A percentile compares a stretch with the other conserved stretches of the same genome.
Evolutionary conservation across 306 rosid species (phyloP).

Genomic region (Sesbania bispinosa): DNA sequence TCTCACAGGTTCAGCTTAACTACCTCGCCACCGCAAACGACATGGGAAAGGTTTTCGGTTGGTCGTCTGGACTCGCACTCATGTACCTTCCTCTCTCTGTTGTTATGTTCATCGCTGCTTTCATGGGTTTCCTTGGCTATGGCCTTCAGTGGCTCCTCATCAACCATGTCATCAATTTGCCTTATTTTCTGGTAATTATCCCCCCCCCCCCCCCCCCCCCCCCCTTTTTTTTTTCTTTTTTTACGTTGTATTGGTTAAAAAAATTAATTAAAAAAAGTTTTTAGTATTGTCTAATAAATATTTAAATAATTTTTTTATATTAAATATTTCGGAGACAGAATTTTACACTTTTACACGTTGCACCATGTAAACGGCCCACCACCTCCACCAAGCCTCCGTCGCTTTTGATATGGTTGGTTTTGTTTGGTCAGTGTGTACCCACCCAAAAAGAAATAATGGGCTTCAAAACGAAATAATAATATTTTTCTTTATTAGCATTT

Average conservation of each 20-base stretch:
- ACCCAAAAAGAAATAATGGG: too few species aligned
- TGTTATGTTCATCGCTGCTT: conserved; percentile 75
- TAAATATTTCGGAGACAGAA: too few species aligned
- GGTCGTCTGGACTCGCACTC: conserved; percentile 84
- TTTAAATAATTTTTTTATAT: too few species aligned
- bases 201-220: too few species aligned
- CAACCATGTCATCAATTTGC: conserved; percentile 41
- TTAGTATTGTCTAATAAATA: background rate
- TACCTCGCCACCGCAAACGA: conserved; percentile 84
- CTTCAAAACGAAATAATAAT: too few species aligned
- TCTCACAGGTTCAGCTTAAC: conserved; percentile 78
- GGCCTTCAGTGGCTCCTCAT: conserved; percentile 86
- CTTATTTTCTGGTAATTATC: conserved; percentile 74
- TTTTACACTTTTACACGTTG: too few species aligned
- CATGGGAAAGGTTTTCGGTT: conserved; percentile 80
- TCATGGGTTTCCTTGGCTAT: conserved; percentile 69
- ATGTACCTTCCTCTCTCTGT: conserved; percentile 54
- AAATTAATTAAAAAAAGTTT: background rate
- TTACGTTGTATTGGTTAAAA: too few species aligned
- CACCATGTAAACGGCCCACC: too few species aligned
- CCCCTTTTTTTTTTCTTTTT: background rate
- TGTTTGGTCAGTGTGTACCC: too few species aligned
- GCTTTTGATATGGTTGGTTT: too few species aligned
- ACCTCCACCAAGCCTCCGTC: too few species aligned
- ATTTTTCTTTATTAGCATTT: background rate